Base-by-base conservation (phyloP, 257 asterid species). In the Nicotiana tabacum region DNA sequence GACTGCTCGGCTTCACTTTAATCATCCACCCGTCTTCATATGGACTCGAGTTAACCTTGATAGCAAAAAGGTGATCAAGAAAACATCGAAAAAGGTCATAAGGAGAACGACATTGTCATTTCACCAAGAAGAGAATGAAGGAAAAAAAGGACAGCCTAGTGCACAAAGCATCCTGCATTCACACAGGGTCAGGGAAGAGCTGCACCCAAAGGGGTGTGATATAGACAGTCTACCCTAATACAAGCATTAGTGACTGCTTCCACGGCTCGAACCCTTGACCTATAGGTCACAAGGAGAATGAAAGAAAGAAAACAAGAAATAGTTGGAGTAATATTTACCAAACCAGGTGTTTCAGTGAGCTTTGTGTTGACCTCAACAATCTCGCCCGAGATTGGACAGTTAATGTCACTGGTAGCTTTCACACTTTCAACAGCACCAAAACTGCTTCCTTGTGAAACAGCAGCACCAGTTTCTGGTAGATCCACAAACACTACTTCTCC, bases 1-100 rank as follows among this genome's bases (percentile, higher is more conserved):
- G 90, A 78, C 60, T 88, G 82, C 85, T 87, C 3, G 99, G 97
- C 88, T 93, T 93, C 92, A 93, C 91, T 83, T 95, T 95, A 62
- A 95, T 93, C 97, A 95, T 93, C 99, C 99, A 95, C 33, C 99
- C 98, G 6, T 91, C 97, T 82, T 91, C 98, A 83, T 92, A 95
- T 43, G 99, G 98, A 83, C 97, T 91, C 51, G 92, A 55, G 64
- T 95, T 93, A 62, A 94, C 90, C 98, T 93, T 88, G 89, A 85
- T 69, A 61, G 13, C 51, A 55, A 58, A 57, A 29, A 68, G 82
- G 48, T 72, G 55, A 60, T 1, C 60, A 5, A 56, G 17, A 13
- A 56, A 37, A 32, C 64, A 39, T 67, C 13, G 15, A 62, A 39
- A 64, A 17, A n/a, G 9, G 60, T 29, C 51, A 5, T 37, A 18